Conservation (phyloP, 805 yeast genomes). For the Yamadazyma insecticola region DNA sequence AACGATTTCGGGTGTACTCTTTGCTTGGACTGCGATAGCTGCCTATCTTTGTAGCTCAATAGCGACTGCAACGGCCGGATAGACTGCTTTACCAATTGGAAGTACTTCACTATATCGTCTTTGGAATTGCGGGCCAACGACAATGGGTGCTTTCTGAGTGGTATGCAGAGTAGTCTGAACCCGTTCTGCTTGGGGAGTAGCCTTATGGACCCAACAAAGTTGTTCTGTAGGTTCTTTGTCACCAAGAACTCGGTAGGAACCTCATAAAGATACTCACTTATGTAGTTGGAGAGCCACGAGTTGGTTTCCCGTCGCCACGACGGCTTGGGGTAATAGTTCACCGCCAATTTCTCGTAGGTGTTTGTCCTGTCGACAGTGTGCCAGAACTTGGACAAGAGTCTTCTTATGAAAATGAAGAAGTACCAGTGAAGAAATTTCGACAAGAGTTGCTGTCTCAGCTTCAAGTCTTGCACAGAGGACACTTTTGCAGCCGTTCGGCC, state of each 20-base stretch:
- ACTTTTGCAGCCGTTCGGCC: slow-evolving; percentile 23
- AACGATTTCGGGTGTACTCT: slow-evolving; percentile 21
- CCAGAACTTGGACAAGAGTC: slow-evolving; percentile 7
- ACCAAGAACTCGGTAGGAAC: slow-evolving; percentile 5
- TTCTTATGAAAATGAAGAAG: slow-evolving; percentile 36
- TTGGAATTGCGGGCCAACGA: not conserved
- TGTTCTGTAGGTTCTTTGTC: slow-evolving; percentile 3
- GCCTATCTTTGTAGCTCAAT: slow-evolving; percentile 8
- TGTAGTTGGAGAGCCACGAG: slow-evolving; percentile 42
- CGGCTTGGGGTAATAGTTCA: slow-evolving; percentile 49
- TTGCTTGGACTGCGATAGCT: not conserved
- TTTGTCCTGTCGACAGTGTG: slow-evolving; percentile 1
- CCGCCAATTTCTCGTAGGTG: slow-evolving; percentile 3
- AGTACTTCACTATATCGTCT: slow-evolving; percentile 14
- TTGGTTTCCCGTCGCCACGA: slow-evolving; percentile 48
- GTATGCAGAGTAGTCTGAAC: slow-evolving; percentile 58
- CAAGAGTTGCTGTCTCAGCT: slow-evolving; percentile 32
- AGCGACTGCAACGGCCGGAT: slow-evolving; percentile 9
- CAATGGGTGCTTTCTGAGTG: slow-evolving; percentile 22
- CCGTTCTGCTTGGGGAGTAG: slow-evolving; percentile 54
- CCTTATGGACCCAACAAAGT: slow-evolving; percentile 9
- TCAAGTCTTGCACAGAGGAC: slow-evolving; percentile 39
- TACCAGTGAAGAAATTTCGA: slow-evolving; percentile 55
- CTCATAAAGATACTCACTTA: slow-evolving; percentile 26
- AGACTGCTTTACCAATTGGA: slow-evolving; percentile 10